Evolutionary conservation across 306 rosid genomes (phyloP).

Genomic region (Corylus americana): DNA sequence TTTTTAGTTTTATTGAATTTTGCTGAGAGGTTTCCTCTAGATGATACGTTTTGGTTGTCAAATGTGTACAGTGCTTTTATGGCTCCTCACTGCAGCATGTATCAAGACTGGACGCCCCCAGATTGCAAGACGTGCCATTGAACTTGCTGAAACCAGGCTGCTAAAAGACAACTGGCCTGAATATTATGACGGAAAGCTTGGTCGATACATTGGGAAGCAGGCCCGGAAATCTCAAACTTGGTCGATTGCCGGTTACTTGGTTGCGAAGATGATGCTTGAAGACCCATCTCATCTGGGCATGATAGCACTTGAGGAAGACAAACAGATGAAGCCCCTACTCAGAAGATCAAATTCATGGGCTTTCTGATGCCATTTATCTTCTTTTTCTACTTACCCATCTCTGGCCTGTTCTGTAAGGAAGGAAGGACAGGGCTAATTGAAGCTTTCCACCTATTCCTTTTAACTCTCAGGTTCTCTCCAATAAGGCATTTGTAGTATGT

Average conservation of each 20-base stretch:
- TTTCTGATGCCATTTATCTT: slow-evolving; percentile 25
- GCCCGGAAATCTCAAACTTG: slow-evolving; percentile 76
- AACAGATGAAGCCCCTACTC: slow-evolving; percentile 51
- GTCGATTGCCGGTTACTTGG: slow-evolving; percentile 76
- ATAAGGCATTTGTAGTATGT: not conserved
- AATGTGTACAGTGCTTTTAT: slow-evolving; percentile 60
- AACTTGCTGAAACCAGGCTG: slow-evolving; percentile 65
- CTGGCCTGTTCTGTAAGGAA: not conserved
- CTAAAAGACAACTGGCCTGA: slow-evolving; percentile 75
- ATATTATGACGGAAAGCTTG: slow-evolving; percentile 68
- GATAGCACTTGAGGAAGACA: slow-evolving; percentile 68
- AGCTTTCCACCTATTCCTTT: not conserved
- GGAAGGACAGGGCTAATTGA: not conserved
- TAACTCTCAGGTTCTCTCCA: not conserved
- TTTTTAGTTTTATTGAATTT: not conserved
- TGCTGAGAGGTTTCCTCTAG: not conserved
- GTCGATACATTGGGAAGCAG: slow-evolving; percentile 75
- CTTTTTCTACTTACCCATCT: not conserved
- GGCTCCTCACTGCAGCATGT: slow-evolving; percentile 76
- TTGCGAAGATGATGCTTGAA: slow-evolving; percentile 75
- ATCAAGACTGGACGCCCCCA: slow-evolving; percentile 78
- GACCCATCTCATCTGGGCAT: slow-evolving; percentile 76
- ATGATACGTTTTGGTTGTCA: slow-evolving; percentile 8
- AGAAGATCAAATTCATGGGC: slow-evolving; percentile 74
- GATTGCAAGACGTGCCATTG: slow-evolving; percentile 73